phyloP scores from a whole-genome alignment of 2,329 filamentous ascomycete genomes.

The Juglanconis juglandina region DNA sequence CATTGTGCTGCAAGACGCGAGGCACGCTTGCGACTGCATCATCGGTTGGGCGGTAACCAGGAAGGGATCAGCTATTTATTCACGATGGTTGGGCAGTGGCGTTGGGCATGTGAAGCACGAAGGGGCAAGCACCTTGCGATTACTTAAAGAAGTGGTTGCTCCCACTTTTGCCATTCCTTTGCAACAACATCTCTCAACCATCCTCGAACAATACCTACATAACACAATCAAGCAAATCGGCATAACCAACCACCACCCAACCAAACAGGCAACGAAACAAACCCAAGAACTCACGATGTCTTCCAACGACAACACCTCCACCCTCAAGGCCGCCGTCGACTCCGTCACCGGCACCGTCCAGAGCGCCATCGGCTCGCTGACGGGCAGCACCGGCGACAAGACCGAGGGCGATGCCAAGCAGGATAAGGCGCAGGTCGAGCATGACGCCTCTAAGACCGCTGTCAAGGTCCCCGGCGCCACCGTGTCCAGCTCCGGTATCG shows the following conservation, averaged over 20 bases:
- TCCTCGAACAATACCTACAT: not conserved
- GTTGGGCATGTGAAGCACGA: not conserved
- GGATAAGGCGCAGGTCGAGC: constrained; percentile 61
- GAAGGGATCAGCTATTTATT: not conserved
- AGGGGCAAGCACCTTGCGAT: not conserved
- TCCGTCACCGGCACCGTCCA: constrained; percentile 70
- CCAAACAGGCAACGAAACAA: constrained; percentile 19
- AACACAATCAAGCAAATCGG: constrained; percentile 12
- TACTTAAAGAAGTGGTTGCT: not conserved
- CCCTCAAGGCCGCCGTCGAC: constrained; percentile 75
- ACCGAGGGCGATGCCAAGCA: constrained; percentile 62
- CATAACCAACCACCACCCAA: constrained; percentile 23
- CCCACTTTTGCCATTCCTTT: not conserved
- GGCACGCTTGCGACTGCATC: not conserved
- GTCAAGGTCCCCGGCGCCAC: constrained; percentile 71
- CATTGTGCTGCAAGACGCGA: not conserved
- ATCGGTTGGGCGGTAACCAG: not conserved
- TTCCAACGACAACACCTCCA: constrained; percentile 58
- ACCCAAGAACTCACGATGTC: constrained; percentile 33
- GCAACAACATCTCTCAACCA: not conserved
- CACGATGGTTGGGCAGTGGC: not conserved
- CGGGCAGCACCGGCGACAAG: constrained; percentile 68
- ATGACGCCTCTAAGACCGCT: constrained; percentile 72
- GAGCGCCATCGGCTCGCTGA: constrained; percentile 67
- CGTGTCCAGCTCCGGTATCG: constrained; percentile 66